Base-by-base conservation (phyloP, 345 rosid genomes). In the Pistacia atlantica region DNA sequence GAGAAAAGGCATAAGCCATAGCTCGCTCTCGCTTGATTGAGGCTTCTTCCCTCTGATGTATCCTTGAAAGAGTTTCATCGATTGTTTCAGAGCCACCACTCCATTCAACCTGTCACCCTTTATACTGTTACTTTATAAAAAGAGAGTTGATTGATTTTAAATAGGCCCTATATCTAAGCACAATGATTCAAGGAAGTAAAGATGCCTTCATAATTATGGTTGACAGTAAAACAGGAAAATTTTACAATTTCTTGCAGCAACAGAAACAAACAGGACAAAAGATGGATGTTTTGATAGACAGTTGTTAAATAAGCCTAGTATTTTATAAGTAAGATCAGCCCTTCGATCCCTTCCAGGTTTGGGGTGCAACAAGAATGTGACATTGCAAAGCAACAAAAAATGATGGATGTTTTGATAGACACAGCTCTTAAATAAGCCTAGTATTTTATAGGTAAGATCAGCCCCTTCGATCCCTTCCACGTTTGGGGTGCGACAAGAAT, bases 1-100 rank as follows among this genome's bases (percentile, higher is more conserved):
- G 99, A 83, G 94, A 86, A 77, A 93, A 93, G 71, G 99, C 98
- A 75, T 96, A 96, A 51, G 99, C 99, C 92, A 96, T 87, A 55
- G 97, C 85, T 77, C 98, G 86, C 69, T 96, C 99, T 22, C 98
- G 89, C 89, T 90, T 93, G 61, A 95, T 89, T 14, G 95, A 88
- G 3, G 99, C 98, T 83, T 86, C 97, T 88, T 92, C 99, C 80
- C 93, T 90, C 73, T 75, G 91, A 76, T 87, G 93, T 83, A 95
- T 92, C 82, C 84, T 93, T 76, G 84, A 86, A 55, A 95, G 88
- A 78, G 80, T 77, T 68, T 84, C 96, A 28, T 93, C 96, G 88
- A 87, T 88, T 76, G 97, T 79, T 77, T 87, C 93, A 31, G 87
- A 75, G 58, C 99, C 97, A 81, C 96, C 91, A 25, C 83, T 83